These are phyloP conservation scores for Pythium chondricola DNA, from an alignment of 352 stramenopile species.

Conservation along the genomic window DNA sequence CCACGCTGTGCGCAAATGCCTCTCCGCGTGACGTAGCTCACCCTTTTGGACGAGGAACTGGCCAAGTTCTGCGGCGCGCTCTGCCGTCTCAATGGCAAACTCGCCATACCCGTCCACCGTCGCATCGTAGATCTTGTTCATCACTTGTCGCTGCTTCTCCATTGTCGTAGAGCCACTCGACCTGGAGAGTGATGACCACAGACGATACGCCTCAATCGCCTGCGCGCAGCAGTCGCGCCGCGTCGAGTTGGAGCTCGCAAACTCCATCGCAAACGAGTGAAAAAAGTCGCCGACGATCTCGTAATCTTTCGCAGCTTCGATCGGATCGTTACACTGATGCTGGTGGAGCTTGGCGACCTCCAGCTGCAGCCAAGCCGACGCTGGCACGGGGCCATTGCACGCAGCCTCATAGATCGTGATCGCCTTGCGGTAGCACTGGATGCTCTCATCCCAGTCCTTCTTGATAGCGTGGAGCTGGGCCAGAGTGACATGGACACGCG, in stretches of 20 bases:
- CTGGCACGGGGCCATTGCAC: slow-evolving; percentile 47
- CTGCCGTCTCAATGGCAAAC: slow-evolving; percentile 52
- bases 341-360: slow-evolving; percentile 53
- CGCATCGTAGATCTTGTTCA: slow-evolving; percentile 33
- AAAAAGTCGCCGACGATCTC: slow-evolving; percentile 48
- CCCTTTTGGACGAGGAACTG: slow-evolving; percentile 31
- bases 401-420: slow-evolving; percentile 48
- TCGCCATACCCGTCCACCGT: slow-evolving; percentile 51
- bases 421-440: slow-evolving; percentile 38
- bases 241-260: slow-evolving; percentile 39
- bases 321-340: slow-evolving; percentile 16
- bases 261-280: slow-evolving; percentile 48
- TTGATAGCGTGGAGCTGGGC: slow-evolving; percentile 47
- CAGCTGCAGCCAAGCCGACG: slow-evolving; percentile 49
- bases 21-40: slow-evolving; percentile 32
- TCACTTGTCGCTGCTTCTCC: slow-evolving; percentile 35
- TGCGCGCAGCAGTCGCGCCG: slow-evolving; percentile 51
- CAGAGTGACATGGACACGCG: slow-evolving; percentile 39
- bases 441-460: slow-evolving; percentile 27
- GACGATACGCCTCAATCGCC: slow-evolving; percentile 50
- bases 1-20: slow-evolving; percentile 26
- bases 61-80: slow-evolving; percentile 33
- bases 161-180: slow-evolving; percentile 1
- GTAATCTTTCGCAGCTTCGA: slow-evolving; percentile 19
- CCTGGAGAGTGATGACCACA: slow-evolving; percentile 29